phyloP scores from a whole-genome alignment of 139 green algal genomes.

The Chlamydomonas schloesseri region DNA sequence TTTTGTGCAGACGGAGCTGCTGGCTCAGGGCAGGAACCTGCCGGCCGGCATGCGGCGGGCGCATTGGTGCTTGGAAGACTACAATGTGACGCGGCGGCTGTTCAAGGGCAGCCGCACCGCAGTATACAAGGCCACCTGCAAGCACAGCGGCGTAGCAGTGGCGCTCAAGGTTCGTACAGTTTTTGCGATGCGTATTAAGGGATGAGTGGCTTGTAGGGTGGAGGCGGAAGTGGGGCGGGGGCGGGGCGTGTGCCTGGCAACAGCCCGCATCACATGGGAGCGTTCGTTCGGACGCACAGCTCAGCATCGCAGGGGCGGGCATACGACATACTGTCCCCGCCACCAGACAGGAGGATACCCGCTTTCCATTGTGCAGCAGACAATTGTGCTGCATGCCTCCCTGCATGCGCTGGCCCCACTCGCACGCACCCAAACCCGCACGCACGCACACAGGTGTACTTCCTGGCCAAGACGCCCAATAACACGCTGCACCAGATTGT shows the following conservation, averaged over 20 bases:
- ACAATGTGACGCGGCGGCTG: constrained; percentile 58
- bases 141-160: background rate
- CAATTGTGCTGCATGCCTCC: background rate
- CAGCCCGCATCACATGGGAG: too few species aligned
- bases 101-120: constrained; percentile 53
- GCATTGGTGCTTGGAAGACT: constrained; percentile 64
- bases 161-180: background rate
- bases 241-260: too few species aligned
- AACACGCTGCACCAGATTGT: constrained; percentile 11
- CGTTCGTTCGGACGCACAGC: too few species aligned
- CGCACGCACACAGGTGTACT: background rate
- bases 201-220: too few species aligned
- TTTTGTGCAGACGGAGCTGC: background rate
- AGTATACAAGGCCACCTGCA: constrained; percentile 25
- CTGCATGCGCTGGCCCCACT: background rate
- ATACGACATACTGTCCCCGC: too few species aligned
- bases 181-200: too few species aligned
- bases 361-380: too few species aligned
- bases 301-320: too few species aligned
- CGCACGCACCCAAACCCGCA: too few species aligned
- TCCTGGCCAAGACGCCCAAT: background rate
- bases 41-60: constrained; percentile 55
- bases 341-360: too few species aligned
- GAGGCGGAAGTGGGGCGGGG: too few species aligned
- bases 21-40: constrained; percentile 45